Percentiles rank a stretch among this genome's conserved stretches.
Evolutionary conservation across 2,329 filamentous ascomycete genomes (phyloP).

Genomic region (Arthrobotrys pseudoclavata): DNA sequence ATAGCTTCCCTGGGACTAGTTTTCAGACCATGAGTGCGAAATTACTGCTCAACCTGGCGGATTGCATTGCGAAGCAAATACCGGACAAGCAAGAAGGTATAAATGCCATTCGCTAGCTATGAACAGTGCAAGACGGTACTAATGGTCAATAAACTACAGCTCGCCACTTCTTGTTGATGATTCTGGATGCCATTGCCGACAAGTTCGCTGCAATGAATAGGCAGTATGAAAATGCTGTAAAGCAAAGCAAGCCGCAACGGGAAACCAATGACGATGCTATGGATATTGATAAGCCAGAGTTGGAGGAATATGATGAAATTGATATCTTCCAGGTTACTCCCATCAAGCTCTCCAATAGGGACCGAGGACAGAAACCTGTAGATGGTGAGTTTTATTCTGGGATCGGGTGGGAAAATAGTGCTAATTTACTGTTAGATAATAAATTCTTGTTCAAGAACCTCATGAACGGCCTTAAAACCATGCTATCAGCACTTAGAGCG

Average conservation of each 20-base stretch:
- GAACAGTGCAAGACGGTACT: neutral
- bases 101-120: neutral
- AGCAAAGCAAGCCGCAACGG: slow-evolving; percentile 80
- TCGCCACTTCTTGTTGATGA: slow-evolving; percentile 95
- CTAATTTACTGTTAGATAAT: slow-evolving; percentile 77
- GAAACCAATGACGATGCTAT: slow-evolving; percentile 78
- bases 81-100: slow-evolving; percentile 83
- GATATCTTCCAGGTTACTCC: slow-evolving; percentile 97
- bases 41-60: slow-evolving; percentile 95
- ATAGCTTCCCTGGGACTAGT: slow-evolving; percentile 95
- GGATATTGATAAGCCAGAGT: slow-evolving; percentile 76
- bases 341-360: slow-evolving; percentile 93
- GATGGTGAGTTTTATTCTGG: slow-evolving; percentile 64
- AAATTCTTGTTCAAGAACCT: slow-evolving; percentile 98
- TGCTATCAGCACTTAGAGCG: slow-evolving; percentile 92
- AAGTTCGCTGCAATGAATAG: slow-evolving; percentile 99
- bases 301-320: slow-evolving; percentile 95
- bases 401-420: slow-evolving; percentile 3
- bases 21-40: slow-evolving; percentile 99
- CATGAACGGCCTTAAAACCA: slow-evolving; percentile 94
- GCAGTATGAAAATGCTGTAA: slow-evolving; percentile 94
- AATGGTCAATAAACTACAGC: slow-evolving; percentile 68
- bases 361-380: slow-evolving; percentile 89
- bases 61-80: slow-evolving; percentile 89
- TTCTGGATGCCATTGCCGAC: slow-evolving; percentile 95